Evolutionary conservation across 257 asterid species (phyloP), one percentile per base, ranked within the genome.

Genomic region (Forsythia viridissima): DNA sequence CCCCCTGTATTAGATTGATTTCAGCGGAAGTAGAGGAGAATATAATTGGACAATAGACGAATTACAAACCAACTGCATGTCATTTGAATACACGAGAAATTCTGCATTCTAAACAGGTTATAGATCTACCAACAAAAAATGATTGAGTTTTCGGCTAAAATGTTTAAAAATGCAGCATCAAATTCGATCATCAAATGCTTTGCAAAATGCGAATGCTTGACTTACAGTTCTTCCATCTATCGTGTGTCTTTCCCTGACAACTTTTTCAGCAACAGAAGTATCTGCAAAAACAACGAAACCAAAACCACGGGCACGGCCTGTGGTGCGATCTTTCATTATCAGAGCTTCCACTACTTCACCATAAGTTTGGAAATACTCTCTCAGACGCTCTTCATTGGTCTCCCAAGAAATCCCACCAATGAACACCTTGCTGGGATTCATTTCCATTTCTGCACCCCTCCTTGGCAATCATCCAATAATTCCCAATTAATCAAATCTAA

Each of bases 401-500:
- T 94, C 98, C 98, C 98, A 94, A 2, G 98, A 94, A 80, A 94
- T 94, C 86, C 98, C 98, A 81, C 98, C 98, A 79, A 94, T 81
- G 75, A 94, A 94, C 79, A 94, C 37, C 83, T 94, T 94, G 36
- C 97, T 94, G 71, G 90, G 83, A 71, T 92, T 97, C 90, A 89
- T 89, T 87, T 92, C 97, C 98, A 92, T 92, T 78, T 82, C 87
- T 80, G 84, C 86, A 86, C 75, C 85, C 75, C 71, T 79, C 78
- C 36, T 69, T 72, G 59, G 72, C 80, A 81, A 76, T 80, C 84
- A 84, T 80, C 66, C 72, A 71, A 80, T 80, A 82, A 69, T 52
- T 67, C 67, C 65, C 70, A 82, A 67, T 61, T 69, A 63, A 79
- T 70, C 20, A 63, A 80, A 66, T 70, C 76, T 61, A 67, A 77